These are phyloP conservation scores for Phytophthora cajani DNA, from an alignment of 352 stramenopile species.

Conservation along the genomic window DNA sequence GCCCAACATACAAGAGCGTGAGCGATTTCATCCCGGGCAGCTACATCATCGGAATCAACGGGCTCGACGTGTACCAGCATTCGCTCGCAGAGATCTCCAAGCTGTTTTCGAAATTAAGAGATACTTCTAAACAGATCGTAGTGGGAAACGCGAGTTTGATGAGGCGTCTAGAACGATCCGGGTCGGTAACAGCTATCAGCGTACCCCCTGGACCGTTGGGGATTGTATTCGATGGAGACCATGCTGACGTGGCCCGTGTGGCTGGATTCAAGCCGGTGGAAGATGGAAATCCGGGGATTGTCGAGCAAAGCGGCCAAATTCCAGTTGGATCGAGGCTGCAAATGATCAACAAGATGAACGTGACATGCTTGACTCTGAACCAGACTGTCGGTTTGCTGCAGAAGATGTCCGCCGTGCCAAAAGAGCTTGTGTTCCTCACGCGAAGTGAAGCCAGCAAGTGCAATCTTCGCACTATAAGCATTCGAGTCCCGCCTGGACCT, in stretches of 20 bases:
- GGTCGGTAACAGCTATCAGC: slow-evolving; percentile 11
- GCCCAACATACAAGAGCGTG: slow-evolving; percentile 44
- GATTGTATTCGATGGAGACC: slow-evolving; percentile 53
- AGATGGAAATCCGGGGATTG: slow-evolving; percentile 33
- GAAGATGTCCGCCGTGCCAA: slow-evolving; percentile 50
- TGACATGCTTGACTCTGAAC: slow-evolving; percentile 53
- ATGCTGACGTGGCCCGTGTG: slow-evolving; percentile 35
- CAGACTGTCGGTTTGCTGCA: slow-evolving; percentile 51
- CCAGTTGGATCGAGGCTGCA: slow-evolving; percentile 46
- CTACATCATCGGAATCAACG: slow-evolving; percentile 73
- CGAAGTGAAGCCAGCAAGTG: slow-evolving; percentile 15
- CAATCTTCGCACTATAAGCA: slow-evolving; percentile 39
- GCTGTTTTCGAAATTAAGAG: slow-evolving; percentile 54
- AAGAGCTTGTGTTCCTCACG: slow-evolving; percentile 45
- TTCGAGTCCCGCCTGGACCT: slow-evolving; percentile 50
- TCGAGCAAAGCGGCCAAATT: slow-evolving; percentile 48
- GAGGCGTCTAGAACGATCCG: slow-evolving; percentile 28
- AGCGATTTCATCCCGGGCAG: slow-evolving; percentile 50
- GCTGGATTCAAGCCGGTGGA: slow-evolving; percentile 50
- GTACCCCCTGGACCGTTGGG: slow-evolving; percentile 53
- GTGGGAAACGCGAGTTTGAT: slow-evolving; percentile 50
- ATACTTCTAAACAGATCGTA: slow-evolving; percentile 47
- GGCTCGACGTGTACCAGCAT: slow-evolving; percentile 57
- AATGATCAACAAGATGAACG: slow-evolving; percentile 59
- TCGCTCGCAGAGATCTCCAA: slow-evolving; percentile 47